phyloP scores from a whole-genome alignment of 352 stramenopile species.

The Globisporangium canariense region DNA sequence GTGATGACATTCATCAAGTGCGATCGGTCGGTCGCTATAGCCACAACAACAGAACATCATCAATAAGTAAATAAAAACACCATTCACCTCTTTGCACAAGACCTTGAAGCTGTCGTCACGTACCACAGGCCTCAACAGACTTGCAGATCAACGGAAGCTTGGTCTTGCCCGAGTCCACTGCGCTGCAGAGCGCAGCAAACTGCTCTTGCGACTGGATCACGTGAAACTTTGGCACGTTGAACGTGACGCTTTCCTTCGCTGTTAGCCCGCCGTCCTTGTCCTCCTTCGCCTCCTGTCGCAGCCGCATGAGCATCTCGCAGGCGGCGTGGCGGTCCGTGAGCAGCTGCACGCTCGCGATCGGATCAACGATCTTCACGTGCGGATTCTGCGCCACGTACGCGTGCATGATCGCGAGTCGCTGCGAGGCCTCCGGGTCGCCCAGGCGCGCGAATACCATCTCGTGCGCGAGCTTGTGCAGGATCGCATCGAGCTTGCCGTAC shows the following conservation, averaged over 20 bases:
- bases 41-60: neutral
- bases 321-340: conserved; percentile 66
- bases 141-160: conserved; percentile 78
- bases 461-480: conserved; percentile 82
- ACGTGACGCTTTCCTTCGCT: conserved; percentile 18
- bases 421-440: conserved; percentile 38
- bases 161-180: conserved; percentile 38
- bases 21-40: conserved; percentile 66
- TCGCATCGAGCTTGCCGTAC: conserved; percentile 51
- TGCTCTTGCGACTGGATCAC: conserved; percentile 35
- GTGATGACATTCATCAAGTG: conserved; percentile 85
- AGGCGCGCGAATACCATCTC: conserved; percentile 76
- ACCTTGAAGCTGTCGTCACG: conserved; percentile 10
- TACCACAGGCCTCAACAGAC: conserved; percentile 80
- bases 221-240: conserved; percentile 53
- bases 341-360: conserved; percentile 58
- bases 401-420: conserved; percentile 52
- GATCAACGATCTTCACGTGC: conserved; percentile 57
- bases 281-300: conserved; percentile 21
- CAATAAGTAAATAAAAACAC: neutral
- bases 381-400: conserved; percentile 41
- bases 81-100: neutral
- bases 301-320: conserved; percentile 43
- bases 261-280: conserved; percentile 13
- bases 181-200: conserved; percentile 33